These are phyloP conservation scores for Pelagophyceae sp. DNA, from an alignment of 352 stramenopile genomes.

Conservation along the genomic window DNA sequence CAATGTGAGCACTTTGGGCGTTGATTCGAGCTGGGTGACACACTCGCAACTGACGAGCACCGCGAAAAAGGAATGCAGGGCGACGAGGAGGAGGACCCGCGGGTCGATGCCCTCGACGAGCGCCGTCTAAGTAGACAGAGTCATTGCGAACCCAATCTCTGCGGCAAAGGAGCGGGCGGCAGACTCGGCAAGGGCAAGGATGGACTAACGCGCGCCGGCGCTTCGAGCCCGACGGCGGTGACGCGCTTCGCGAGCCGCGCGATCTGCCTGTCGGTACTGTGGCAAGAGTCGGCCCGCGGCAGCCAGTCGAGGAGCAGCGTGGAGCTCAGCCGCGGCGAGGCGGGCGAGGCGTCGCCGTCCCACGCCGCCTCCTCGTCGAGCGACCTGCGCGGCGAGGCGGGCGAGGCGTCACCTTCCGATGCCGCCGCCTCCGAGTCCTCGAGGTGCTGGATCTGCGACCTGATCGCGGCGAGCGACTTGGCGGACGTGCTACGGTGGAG, in stretches of 20 bases:
- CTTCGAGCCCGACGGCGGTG: not conserved
- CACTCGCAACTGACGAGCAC: not conserved
- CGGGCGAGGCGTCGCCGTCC: not conserved
- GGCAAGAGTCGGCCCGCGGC: not conserved
- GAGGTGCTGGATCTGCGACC: no score
- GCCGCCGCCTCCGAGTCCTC: no score
- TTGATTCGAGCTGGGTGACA: not conserved
- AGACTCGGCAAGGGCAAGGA: not conserved
- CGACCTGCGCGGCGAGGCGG: not conserved
- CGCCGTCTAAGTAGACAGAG: no score
- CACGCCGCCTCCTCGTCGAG: not conserved
- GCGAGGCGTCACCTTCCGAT: not conserved
- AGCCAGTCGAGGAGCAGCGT: not conserved
- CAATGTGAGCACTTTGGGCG: not conserved
- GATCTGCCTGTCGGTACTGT: not conserved
- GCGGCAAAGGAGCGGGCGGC: no score
- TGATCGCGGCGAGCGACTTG: no score
- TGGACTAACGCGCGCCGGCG: no score
- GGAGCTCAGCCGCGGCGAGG: no score
- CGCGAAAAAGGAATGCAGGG: not conserved
- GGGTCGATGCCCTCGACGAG: not conserved
- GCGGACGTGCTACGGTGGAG: no score
- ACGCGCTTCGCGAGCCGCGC: not conserved
- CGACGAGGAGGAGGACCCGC: slow-evolving; percentile 2
- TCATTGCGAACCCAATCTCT: no score